These are phyloP conservation scores for Rhododendron griersonianum DNA, from an alignment of 148 eudicot genomes.

Conservation along the genomic window DNA sequence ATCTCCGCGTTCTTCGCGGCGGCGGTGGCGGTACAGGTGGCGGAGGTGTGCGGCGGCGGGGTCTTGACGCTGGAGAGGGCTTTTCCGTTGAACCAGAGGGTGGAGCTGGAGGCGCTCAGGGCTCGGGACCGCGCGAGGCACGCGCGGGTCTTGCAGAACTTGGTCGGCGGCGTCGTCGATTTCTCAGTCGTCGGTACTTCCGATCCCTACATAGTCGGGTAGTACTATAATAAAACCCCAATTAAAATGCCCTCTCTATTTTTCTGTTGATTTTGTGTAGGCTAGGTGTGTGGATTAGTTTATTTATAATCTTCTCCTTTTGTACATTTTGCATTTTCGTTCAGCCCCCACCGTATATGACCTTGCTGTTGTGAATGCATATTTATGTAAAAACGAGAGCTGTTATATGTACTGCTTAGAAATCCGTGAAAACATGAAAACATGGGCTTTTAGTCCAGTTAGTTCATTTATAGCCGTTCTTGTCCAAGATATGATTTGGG, in stretches of 20 bases:
- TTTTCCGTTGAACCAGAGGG: conserved; percentile 55
- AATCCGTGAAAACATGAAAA: neutral
- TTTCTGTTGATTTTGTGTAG: neutral
- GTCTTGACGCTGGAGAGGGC: conserved; percentile 54
- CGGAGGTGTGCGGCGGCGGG: conserved; percentile 18
- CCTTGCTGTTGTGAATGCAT: neutral
- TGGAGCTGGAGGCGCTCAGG: conserved; percentile 47
- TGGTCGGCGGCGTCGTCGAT: conserved; percentile 69
- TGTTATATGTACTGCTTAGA: neutral
- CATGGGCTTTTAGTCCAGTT: neutral
- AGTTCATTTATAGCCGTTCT: neutral
- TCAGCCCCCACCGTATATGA: neutral
- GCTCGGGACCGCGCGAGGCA: conserved; percentile 69
- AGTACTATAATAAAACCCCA: conserved; percentile 1
- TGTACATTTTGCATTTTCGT: neutral
- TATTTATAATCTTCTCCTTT: neutral
- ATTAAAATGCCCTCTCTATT: neutral
- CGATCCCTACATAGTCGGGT: conserved; percentile 81
- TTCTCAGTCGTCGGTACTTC: conserved; percentile 63
- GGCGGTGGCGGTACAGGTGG: conserved; percentile 18
- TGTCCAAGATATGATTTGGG: neutral
- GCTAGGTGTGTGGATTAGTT: neutral
- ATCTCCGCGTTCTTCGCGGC: conserved; percentile 23
- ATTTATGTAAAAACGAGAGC: neutral
- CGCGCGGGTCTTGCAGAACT: conserved; percentile 50